Evolutionary conservation across 805 yeast species (phyloP), one percentile per base, ranked within the genome.

Genomic region (Starmerella bacillaris): DNA sequence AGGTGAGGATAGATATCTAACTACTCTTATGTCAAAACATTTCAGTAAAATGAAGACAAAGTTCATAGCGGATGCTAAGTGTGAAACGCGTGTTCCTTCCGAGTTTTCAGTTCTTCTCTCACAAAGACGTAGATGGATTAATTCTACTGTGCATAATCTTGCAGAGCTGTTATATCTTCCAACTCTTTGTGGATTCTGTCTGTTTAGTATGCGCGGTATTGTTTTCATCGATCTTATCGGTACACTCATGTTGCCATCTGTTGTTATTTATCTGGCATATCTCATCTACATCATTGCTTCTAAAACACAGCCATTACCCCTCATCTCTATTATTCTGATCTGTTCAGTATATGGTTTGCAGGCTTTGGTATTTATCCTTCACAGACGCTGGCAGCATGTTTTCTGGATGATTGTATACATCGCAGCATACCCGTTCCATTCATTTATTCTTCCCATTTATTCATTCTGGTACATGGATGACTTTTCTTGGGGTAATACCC

Each of bases 111-210:
- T 89, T 49, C 80, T 89, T 49, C 78, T 86, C 33, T 71, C 92
- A 30, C 98, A 86, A 60, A 74, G 98, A 61, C 77, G 98, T 63
- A 69, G 77, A 43, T 70, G 77, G 77, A 70, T 70, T 48, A 70
- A 70, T 51, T 71, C 76, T 5, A 70, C 77, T 0, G 73, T 70
- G 21, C 77, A 70, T 53, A 70, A 70, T 46, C 63, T 70, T 50
- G 57, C 65, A 50, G 77, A 70, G 54, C 62, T 70, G 44, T 62
- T 68, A 27, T 59, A 68, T 44, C 64, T 70, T 29, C 59, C 62
- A 21, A 70, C 70, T 40, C 64, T 70, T 59, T 70, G 77, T 56
- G 77, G 77, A 33, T 70, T 74, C 32, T 69, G 66, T 47, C 59
- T 68, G 43, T 64, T 71, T 43, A 65, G 73, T 19, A 70, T 70